Base-by-base conservation (phyloP, 1,284 basidiomycete species). In the Tetrapyrgos nigripes region DNA sequence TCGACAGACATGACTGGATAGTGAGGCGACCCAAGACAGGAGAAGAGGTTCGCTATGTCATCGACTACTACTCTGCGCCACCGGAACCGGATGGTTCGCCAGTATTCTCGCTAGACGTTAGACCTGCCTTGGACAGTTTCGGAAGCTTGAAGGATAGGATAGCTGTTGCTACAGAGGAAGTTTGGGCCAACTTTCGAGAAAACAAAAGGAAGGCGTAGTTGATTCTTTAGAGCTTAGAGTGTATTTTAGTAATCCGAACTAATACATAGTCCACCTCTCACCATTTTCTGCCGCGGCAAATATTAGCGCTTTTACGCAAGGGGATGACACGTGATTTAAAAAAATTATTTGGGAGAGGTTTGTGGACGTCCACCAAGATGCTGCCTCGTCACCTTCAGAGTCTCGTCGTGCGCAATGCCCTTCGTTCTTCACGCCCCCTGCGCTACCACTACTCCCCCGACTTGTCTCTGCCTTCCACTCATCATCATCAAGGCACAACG, bases 1-100 rank as follows among this genome's bases (percentile, higher is more conserved):
- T 99, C 70, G 97, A 99, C 73, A 88, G 97, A n/a, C 97, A 99
- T 73, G 97, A 99, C 79, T 99, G 97, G 97, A 78, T 97, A 53
- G 84, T 99, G 58, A 89, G 91, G 35, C 87, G 96, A 51, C 85
- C 86, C 33, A 78, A 79, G 57, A 88, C 84, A 5, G 87, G 87
- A 47, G 86, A 89, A 70, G 88, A 92, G 73, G 89, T 94, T 50
- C 92, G 94, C 70, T 97, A 98, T 75, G 91, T 98, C 45, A 98
- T 98, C 68, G 96, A 98, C 79, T 98, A 98, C 76, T 98, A 98
- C 75, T 91, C 92, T 52, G 94, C 93, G 0, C 91, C 93, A 3
- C 85, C 88, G 1, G 89, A 96, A 61, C 82, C 86, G 27, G 89
- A 96, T 64, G 96, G 95, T 14, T 92, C 91, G 53, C 94, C 95